Percentiles rank a stretch among this genome's conserved stretches.
Conservation (phyloP, 371 early-diverging fungal species). For the Mucor racemosus region DNA sequence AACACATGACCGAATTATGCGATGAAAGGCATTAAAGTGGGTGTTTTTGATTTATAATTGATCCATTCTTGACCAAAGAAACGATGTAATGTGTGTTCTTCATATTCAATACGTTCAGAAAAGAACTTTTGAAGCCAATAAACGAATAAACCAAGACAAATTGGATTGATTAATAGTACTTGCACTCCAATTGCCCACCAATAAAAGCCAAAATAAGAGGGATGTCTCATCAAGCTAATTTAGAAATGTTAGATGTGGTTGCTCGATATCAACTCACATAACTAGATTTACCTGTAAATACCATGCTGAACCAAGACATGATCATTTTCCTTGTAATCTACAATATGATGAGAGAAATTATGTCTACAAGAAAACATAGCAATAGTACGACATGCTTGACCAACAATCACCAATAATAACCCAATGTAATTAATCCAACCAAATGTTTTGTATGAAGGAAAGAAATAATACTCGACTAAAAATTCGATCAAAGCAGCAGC, state of each 20-base stretch:
- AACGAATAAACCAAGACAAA: slow-evolving; percentile 68
- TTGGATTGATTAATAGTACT: slow-evolving; percentile 72
- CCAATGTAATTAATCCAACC: slow-evolving; percentile 63
- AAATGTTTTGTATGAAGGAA: slow-evolving; percentile 63
- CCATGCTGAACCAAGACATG: slow-evolving; percentile 82
- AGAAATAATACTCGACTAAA: slow-evolving; percentile 67
- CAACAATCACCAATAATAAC: slow-evolving; percentile 58
- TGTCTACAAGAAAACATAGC: slow-evolving; percentile 83
- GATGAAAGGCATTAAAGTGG: slow-evolving; percentile 51
- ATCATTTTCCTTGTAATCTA: slow-evolving; percentile 60
- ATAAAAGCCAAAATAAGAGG: slow-evolving; percentile 90
- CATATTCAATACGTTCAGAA: slow-evolving; percentile 72
- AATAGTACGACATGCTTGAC: slow-evolving; percentile 71
- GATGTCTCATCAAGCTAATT: slow-evolving; percentile 76
- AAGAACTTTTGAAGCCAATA: slow-evolving; percentile 75
- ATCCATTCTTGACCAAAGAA: slow-evolving; percentile 82
- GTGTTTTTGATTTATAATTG: slow-evolving; percentile 43
- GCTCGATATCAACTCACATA: not conserved
- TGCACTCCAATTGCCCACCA: slow-evolving; percentile 85
- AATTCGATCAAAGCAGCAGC: slow-evolving; percentile 71
- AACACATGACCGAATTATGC: slow-evolving; percentile 19
- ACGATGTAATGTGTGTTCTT: slow-evolving; percentile 70
- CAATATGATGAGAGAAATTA: slow-evolving; percentile 83
- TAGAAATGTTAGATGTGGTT: not conserved
- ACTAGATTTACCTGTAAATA: slow-evolving; percentile 65